Evolutionary conservation across 2,329 filamentous ascomycete species (phyloP).

Genomic region (Claviceps quebecensis): DNA sequence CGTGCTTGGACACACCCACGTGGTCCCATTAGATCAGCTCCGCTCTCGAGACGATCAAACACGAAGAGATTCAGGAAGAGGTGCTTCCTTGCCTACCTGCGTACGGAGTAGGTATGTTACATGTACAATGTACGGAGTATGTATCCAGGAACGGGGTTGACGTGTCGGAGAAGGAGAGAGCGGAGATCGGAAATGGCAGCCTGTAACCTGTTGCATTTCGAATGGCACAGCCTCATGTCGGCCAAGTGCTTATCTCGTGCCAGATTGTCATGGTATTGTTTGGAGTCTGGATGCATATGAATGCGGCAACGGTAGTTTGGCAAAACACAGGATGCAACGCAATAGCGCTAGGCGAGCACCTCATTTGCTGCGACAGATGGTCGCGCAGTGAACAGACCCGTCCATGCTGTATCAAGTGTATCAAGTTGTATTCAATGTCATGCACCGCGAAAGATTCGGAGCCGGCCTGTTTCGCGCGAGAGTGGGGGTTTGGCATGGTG

Average conservation of each 20-base stretch:
- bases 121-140: too few species aligned
- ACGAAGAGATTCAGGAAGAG: neutral
- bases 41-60: neutral
- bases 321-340: neutral
- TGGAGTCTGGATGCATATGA: neutral
- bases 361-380: too few species aligned
- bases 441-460: neutral
- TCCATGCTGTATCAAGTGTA: too few species aligned
- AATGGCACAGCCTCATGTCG: neutral
- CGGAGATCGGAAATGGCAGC: neutral
- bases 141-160: neutral
- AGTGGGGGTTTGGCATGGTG: neutral
- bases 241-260: neutral
- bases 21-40: neutral
- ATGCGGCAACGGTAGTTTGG: neutral
- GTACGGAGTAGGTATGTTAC: too few species aligned
- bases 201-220: constrained; percentile 1
- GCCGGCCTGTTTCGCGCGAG: neutral
- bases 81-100: neutral
- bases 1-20: neutral
- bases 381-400: too few species aligned
- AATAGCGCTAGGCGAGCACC: too few species aligned
- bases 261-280: neutral
- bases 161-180: neutral
- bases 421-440: too few species aligned